Base-by-base conservation (phyloP, 164 flowering plant species). In the Buxus sempervirens region DNA sequence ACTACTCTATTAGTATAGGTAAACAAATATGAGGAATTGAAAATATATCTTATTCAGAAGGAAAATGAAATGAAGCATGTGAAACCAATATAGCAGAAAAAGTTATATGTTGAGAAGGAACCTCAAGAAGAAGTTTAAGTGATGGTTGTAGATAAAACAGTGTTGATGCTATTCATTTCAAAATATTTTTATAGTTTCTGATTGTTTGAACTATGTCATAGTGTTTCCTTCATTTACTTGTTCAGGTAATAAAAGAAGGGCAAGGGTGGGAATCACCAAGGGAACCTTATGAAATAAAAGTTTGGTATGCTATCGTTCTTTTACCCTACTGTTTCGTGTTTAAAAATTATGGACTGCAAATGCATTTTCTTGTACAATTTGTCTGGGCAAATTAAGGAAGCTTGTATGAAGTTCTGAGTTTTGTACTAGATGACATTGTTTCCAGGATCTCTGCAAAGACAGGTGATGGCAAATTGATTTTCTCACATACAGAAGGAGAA, bases 181-280 rank as follows among this genome's bases (percentile, higher is more conserved):
- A 21, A 36, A 36, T 54, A 19, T 28, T 27, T 54, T 12, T 38
- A n/a, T 41, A 16, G 42, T 0, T 26, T 66, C 9, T 23, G 18
- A 25, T 25, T 66, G 4, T 42, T 20, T 63, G 22, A 15, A 54
- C 58, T 20, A 20, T 9, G 28, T 25, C 18, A 60, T 51, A 42
- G 25, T 49, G 1, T 28, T 69, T 42, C 22, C 41, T 62, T 12
- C 12, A 0, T 55, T 42, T 28, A 62, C 62, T 9, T 76, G 38
- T 38, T 60, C 70, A 94, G 98, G 85, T 90, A 36, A 66, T 85
- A 64, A 63, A 74, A 63, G 99, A 92, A 73, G 99, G 97, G 23
- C 83, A 86, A 73, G 97, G 97, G 21, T 95, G 99, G 99, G 99
- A 95, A 81, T 73, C 90, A 54, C 99, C 99, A 32, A 83, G 98